Conservation (phyloP, 23 red algal species). For the Pyropia haitanensis region DNA sequence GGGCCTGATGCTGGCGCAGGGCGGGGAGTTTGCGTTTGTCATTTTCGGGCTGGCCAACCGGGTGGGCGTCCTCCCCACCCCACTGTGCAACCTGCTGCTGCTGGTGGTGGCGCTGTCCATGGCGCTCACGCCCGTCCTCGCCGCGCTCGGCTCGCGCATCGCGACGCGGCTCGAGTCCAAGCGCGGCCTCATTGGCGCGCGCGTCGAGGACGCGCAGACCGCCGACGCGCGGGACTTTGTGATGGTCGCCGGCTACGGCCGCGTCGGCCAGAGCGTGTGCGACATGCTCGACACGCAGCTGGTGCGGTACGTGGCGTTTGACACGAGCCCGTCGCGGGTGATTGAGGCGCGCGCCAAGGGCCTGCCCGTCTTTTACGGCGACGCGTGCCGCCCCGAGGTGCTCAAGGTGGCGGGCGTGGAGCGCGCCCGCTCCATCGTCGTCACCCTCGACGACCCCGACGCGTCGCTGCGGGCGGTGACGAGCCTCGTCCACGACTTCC, state of each 20-base stretch:
- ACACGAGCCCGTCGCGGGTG: constrained; percentile 88
- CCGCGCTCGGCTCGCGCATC: constrained; percentile 49
- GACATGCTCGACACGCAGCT: constrained; percentile 91
- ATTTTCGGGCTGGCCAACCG: constrained; percentile 72
- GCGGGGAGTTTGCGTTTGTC: constrained; percentile 99
- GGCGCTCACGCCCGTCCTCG: constrained; percentile 86
- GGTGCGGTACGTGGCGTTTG: constrained; percentile 92
- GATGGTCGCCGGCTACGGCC: constrained; percentile 94
- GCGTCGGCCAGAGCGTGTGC: constrained; percentile 93
- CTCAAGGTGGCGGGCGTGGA: constrained; percentile 78
- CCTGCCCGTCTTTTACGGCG: constrained; percentile 93
- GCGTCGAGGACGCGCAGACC: constrained; percentile 74
- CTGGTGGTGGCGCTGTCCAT: constrained; percentile 87
- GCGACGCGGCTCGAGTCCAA: constrained; percentile 53
- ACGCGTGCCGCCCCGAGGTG: constrained; percentile 88
- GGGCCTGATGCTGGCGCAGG: constrained; percentile 88
- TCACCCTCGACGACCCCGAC: constrained; percentile 87
- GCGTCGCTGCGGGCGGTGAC: constrained; percentile 73
- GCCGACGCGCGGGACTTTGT: constrained; percentile 91
- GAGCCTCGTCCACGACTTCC: constrained; percentile 77
- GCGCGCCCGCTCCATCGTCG: constrained; percentile 77
- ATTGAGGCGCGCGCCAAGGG: constrained; percentile 84
- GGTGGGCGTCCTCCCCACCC: constrained; percentile 67
- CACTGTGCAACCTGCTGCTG: constrained; percentile 63
- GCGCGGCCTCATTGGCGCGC: constrained; percentile 81